Conservation (phyloP, 2,329 filamentous ascomycete species). For the Penicillium sp. region DNA sequence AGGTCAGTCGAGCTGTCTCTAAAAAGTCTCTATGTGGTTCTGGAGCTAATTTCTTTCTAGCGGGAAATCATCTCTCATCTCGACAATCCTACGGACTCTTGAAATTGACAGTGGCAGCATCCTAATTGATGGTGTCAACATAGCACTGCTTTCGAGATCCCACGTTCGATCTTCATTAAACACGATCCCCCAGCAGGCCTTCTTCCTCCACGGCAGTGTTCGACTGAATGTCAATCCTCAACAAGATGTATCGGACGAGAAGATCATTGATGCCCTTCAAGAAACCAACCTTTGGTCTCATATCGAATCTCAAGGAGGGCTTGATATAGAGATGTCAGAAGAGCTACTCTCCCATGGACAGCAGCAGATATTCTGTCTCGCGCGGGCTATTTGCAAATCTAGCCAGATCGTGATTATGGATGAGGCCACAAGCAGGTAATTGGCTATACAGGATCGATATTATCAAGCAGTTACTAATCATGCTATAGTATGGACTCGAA, state of each 20-base stretch:
- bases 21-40: neutral
- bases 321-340: slow-evolving; percentile 36
- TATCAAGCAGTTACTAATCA: neutral
- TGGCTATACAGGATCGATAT: neutral
- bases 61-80: slow-evolving; percentile 31
- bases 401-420: slow-evolving; percentile 27
- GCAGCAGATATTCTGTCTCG: slow-evolving; percentile 60
- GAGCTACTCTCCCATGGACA: slow-evolving; percentile 52
- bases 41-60: slow-evolving; percentile 5
- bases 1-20: slow-evolving; percentile 13
- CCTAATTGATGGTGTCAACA: slow-evolving; percentile 28
- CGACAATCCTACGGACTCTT: slow-evolving; percentile 28
- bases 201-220: slow-evolving; percentile 25
- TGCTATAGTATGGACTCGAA: slow-evolving; percentile 51
- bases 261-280: slow-evolving; percentile 25
- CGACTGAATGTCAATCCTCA: slow-evolving; percentile 18
- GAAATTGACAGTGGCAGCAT: slow-evolving; percentile 29
- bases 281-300: slow-evolving; percentile 28
- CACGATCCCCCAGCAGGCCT: slow-evolving; percentile 32
- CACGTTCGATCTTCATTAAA: slow-evolving; percentile 26
- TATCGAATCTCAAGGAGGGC: slow-evolving; percentile 28
- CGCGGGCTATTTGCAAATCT: slow-evolving; percentile 51
- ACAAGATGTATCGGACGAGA: slow-evolving; percentile 13
- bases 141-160: slow-evolving; percentile 20
- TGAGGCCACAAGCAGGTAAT: slow-evolving; percentile 25